phyloP scores from a whole-genome alignment of 2,329 filamentous ascomycete genomes.

The Biscogniauxia marginata region DNA sequence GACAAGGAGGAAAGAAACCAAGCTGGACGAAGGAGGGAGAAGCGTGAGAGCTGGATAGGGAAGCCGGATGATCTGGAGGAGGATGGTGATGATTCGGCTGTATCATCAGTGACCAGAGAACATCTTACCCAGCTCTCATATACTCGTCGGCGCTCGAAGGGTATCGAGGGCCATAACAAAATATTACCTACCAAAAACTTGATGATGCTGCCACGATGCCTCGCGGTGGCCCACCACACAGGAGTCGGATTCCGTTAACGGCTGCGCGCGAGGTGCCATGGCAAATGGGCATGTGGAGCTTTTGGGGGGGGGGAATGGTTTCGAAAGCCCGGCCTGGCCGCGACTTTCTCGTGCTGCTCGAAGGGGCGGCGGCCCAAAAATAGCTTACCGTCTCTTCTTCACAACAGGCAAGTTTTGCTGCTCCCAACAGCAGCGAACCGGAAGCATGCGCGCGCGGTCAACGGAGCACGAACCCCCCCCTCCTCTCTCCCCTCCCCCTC shows the following conservation, averaged over 20 bases:
- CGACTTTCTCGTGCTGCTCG: conserved; percentile 13
- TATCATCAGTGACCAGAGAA: conserved; percentile 6
- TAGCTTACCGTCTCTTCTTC: conserved; percentile 8
- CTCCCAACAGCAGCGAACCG: conserved; percentile 18
- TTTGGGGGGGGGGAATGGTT: conserved; percentile 10
- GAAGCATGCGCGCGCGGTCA: conserved; percentile 21
- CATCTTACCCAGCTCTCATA: conserved; percentile 15
- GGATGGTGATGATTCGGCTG: conserved; percentile 1
- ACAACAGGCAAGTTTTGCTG: conserved; percentile 9
- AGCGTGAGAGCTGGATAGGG: conserved; percentile 4
- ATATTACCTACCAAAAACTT: conserved; percentile 23
- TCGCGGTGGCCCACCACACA: conserved; percentile 7
- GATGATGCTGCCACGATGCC: conserved; percentile 20
- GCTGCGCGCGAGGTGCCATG: conserved; percentile 21
- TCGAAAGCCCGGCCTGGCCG: conserved; percentile 15
- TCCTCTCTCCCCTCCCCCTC: conserved; percentile 2
- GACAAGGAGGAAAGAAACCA: conserved; percentile 10
- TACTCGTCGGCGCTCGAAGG: conserved; percentile 10
- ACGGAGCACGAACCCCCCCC: conserved; percentile 8
- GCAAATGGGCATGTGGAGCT: conserved; percentile 22
- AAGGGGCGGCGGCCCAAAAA: conserved; percentile 10
- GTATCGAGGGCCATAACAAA: conserved; percentile 4
- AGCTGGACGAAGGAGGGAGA: conserved; percentile 7
- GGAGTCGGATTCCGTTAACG: conserved; percentile 22
- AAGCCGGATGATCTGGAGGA: conserved; percentile 2